A percentile compares a stretch with the other conserved stretches of the same genome.
Conservation (phyloP, 495 filamentous ascomycete genomes). For the Talaromyces liani region DNA sequence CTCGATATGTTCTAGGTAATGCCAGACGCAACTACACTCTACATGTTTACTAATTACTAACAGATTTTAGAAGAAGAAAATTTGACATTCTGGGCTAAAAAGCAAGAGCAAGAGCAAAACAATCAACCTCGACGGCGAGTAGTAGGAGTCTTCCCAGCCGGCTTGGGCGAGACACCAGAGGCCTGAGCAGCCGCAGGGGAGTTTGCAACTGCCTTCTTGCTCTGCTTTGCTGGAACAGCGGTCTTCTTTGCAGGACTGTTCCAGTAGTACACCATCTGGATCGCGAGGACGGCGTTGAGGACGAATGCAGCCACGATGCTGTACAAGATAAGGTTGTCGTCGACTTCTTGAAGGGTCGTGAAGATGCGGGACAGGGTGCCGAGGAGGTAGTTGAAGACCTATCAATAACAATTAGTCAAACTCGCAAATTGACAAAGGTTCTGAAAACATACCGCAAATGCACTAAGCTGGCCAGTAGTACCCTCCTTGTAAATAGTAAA, state of each 20-base stretch:
- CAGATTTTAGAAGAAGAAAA: not conserved
- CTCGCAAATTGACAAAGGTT: not conserved
- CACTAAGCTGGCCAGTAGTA: slow-evolving; percentile 89
- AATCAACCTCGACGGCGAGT: slow-evolving; percentile 43
- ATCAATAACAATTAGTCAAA: not conserved
- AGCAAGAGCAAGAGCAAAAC: slow-evolving; percentile 1
- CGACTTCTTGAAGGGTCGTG: slow-evolving; percentile 92
- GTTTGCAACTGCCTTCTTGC: slow-evolving; percentile 20
- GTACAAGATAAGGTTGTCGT: slow-evolving; percentile 90
- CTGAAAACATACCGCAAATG: slow-evolving; percentile 78
- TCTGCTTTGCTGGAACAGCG: slow-evolving; percentile 36
- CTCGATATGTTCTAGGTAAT: not conserved
- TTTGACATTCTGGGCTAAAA: not conserved
- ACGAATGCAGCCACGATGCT: slow-evolving; percentile 83
- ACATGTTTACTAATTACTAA: not conserved
- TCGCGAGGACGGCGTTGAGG: slow-evolving; percentile 78
- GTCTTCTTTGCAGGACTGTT: slow-evolving; percentile 49
- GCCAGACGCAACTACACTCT: not conserved
- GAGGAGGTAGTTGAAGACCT: slow-evolving; percentile 97
- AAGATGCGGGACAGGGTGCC: slow-evolving; percentile 92
- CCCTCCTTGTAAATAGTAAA: slow-evolving; percentile 72
- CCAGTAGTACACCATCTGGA: slow-evolving; percentile 97
- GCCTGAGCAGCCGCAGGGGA: slow-evolving; percentile 21
- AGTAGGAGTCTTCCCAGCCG: slow-evolving; percentile 33
- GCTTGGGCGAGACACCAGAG: slow-evolving; percentile 29